Evolutionary conservation across 2,329 filamentous ascomycete genomes (phyloP).

Genomic region (Talaromyces sp.): DNA sequence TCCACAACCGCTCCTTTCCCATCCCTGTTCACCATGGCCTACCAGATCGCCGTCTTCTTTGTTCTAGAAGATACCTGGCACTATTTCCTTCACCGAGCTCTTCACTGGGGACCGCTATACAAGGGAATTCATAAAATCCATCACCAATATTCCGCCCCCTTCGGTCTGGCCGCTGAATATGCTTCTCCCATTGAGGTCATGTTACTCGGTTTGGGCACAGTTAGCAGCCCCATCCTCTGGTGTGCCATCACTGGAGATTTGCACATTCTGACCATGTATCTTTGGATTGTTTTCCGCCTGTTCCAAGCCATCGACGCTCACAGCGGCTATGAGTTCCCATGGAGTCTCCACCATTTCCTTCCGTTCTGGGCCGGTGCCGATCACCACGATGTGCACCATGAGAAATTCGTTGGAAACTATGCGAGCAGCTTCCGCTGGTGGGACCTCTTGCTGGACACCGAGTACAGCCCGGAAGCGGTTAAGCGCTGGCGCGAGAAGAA

Average conservation of each 20-base stretch:
- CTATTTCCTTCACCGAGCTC: constrained; percentile 88
- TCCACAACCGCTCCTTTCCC: constrained; percentile 87
- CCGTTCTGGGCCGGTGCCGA: constrained; percentile 97
- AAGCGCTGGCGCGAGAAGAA: constrained; percentile 70
- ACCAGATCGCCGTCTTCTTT: constrained; percentile 92
- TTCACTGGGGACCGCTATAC: constrained; percentile 95
- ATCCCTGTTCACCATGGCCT: constrained; percentile 73
- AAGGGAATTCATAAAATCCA: constrained; percentile 98
- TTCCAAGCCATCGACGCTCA: constrained; percentile 98
- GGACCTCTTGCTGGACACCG: constrained; percentile 91
- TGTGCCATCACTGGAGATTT: constrained; percentile 77
- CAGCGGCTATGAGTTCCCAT: constrained; percentile 97
- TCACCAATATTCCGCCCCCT: constrained; percentile 96
- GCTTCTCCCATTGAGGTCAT: constrained; percentile 96
- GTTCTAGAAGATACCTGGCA: constrained; percentile 96
- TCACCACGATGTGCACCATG: constrained; percentile 95
- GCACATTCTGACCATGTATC: constrained; percentile 95
- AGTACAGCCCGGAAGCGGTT: constrained; percentile 80
- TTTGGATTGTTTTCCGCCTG: constrained; percentile 87
- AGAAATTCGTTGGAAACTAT: constrained; percentile 98
- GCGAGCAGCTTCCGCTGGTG: constrained; percentile 98
- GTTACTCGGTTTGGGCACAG: constrained; percentile 82
- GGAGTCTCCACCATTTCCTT: constrained; percentile 90
- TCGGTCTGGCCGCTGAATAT: constrained; percentile 94
- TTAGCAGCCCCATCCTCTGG: constrained; percentile 78